Evolutionary conservation across 2,329 filamentous ascomycete species (phyloP).

Genomic region (Sporothrix globosa): DNA sequence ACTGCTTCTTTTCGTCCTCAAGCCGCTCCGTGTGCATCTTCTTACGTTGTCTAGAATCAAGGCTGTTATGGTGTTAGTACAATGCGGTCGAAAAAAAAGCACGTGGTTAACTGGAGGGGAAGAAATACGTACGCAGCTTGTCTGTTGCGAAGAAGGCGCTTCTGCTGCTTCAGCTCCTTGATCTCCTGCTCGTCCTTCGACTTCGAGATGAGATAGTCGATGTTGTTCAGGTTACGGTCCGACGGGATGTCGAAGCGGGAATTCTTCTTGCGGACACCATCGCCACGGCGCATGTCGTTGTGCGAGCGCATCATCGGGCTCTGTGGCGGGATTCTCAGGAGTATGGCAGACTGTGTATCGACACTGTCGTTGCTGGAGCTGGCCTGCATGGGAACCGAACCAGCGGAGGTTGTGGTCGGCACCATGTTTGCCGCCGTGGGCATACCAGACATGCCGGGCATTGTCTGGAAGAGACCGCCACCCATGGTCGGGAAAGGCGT

Average conservation of each 20-base stretch:
- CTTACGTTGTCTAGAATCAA: slow-evolving; percentile 96
- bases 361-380: slow-evolving; percentile 51
- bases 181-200: slow-evolving; percentile 89
- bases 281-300: slow-evolving; percentile 75
- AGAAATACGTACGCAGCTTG: slow-evolving; percentile 81
- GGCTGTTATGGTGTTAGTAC: slow-evolving; percentile 53
- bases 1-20: slow-evolving; percentile 95
- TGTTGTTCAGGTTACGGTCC: slow-evolving; percentile 90
- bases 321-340: slow-evolving; percentile 66
- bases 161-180: slow-evolving; percentile 98
- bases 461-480: slow-evolving; percentile 55
- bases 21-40: slow-evolving; percentile 97
- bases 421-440: slow-evolving; percentile 46
- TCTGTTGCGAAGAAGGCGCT: slow-evolving; percentile 89
- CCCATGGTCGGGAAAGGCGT: slow-evolving; percentile 56
- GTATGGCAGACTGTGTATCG: slow-evolving; percentile 43
- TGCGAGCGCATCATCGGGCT: slow-evolving; percentile 73
- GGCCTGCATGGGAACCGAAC: slow-evolving; percentile 34
- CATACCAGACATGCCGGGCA: slow-evolving; percentile 54
- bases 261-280: slow-evolving; percentile 98
- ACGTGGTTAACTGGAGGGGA: slow-evolving; percentile 20
- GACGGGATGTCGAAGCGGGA: slow-evolving; percentile 95
- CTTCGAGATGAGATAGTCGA: slow-evolving; percentile 87
- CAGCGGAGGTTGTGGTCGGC: slow-evolving; percentile 24
- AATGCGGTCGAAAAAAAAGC: slow-evolving; percentile 33